Conservation (phyloP, 148 eudicot genomes). For the Rhododendron molle region DNA sequence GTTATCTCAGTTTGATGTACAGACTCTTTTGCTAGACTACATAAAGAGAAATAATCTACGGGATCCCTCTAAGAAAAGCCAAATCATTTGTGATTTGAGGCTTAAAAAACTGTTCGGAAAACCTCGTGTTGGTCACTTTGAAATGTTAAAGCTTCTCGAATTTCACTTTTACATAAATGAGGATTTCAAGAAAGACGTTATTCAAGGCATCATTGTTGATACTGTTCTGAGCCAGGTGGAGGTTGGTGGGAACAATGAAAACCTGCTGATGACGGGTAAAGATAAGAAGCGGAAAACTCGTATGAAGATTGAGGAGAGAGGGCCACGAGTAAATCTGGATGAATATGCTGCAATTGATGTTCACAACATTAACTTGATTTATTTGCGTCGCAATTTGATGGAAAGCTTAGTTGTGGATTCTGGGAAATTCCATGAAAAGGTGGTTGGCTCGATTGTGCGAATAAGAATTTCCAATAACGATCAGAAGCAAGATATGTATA, state of each 20-base stretch:
- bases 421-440: constrained; percentile 70
- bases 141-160: constrained; percentile 91
- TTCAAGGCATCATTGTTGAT: constrained; percentile 47
- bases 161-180: constrained; percentile 57
- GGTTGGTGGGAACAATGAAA: constrained; percentile 34
- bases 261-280: constrained; percentile 32
- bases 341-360: constrained; percentile 88
- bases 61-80: constrained; percentile 75
- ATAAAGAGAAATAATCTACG: constrained; percentile 78
- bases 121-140: constrained; percentile 79
- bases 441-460: constrained; percentile 83
- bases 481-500: constrained; percentile 80
- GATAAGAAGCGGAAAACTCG: constrained; percentile 53
- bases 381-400: constrained; percentile 64
- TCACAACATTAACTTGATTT: constrained; percentile 81
- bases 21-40: constrained; percentile 76
- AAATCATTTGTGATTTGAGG: constrained; percentile 81
- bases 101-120: constrained; percentile 66
- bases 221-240: constrained; percentile 33
- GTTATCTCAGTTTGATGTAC: constrained; percentile 79
- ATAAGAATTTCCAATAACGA: constrained; percentile 72
- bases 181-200: constrained; percentile 41
- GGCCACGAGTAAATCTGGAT: constrained; percentile 45
- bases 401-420: constrained; percentile 53
- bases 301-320: constrained; percentile 50